Evolutionary conservation across 495 filamentous ascomycete species (phyloP).

Genomic region (Chlorociboria aeruginascens): DNA sequence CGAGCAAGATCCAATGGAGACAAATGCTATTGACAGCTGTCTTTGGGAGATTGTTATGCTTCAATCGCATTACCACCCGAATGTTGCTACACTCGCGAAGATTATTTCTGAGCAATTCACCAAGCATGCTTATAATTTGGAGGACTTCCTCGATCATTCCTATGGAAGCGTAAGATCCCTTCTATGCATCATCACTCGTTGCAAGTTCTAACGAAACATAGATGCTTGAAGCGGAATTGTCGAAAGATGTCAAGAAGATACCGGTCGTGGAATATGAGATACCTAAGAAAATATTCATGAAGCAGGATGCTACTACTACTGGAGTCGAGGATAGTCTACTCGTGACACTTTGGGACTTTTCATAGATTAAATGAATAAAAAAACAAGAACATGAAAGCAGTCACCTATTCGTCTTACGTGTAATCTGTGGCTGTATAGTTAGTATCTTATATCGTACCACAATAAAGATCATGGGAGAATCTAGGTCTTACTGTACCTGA

Average conservation of each 20-base stretch:
- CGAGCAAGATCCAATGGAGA: conserved; percentile 75
- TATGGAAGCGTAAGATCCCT: conserved; percentile 70
- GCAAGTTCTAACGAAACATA: conserved; percentile 17
- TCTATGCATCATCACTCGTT: too few species aligned
- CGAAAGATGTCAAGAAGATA: conserved; percentile 68
- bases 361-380: conserved; percentile 1
- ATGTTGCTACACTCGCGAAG: conserved; percentile 85
- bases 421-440: too few species aligned
- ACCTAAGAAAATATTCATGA: conserved; percentile 73
- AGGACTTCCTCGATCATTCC: conserved; percentile 94
- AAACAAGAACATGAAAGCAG: background rate
- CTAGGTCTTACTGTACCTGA: too few species aligned
- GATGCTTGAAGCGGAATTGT: conserved; percentile 73
- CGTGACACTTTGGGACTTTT: conserved; percentile 45
- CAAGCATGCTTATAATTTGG: conserved; percentile 80
- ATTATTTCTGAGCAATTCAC: conserved; percentile 97
- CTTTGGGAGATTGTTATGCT: conserved; percentile 89
- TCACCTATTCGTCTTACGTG: too few species aligned
- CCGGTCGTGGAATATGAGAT: conserved; percentile 91
- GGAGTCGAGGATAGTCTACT: conserved; percentile 29
- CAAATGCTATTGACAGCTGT: conserved; percentile 78
- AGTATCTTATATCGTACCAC: background rate
- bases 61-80: conserved; percentile 92
- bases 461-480: background rate
- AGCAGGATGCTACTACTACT: conserved; percentile 32